These are phyloP conservation scores for Bryoerythrophyllum caledonicum DNA, from an alignment of 225 moss, liverwort and hornwort species.

Conservation along the genomic window DNA sequence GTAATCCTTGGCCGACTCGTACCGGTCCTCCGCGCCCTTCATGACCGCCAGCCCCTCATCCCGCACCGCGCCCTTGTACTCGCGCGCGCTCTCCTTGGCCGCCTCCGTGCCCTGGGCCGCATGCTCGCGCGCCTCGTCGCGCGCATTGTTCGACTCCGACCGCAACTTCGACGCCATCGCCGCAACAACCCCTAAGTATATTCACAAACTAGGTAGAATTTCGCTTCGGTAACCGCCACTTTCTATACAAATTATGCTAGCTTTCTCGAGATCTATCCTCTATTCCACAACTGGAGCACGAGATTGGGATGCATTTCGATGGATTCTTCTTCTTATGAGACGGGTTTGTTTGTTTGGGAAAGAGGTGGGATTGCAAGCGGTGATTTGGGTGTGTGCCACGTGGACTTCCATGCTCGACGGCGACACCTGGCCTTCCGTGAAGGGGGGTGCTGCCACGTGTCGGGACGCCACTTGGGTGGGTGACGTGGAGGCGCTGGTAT, in stretches of 20 bases:
- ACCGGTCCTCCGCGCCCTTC: constrained; percentile 44
- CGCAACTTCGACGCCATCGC: constrained; percentile 32
- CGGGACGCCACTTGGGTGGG: background rate
- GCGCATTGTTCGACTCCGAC: constrained; percentile 29
- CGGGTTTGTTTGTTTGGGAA: too few relatives aligned
- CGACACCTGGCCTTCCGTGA: background rate
- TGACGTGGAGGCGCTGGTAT: background rate
- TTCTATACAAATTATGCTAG: too few relatives aligned
- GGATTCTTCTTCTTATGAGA: too few relatives aligned
- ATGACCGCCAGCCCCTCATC: constrained; percentile 35
- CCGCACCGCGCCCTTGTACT: constrained; percentile 39
- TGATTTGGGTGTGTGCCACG: background rate
- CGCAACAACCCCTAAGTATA: background rate
- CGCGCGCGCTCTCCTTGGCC: constrained; percentile 33
- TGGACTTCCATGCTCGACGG: background rate
- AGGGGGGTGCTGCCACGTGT: background rate
- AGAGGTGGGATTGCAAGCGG: background rate
- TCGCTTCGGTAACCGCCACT: too few relatives aligned
- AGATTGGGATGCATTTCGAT: too few relatives aligned
- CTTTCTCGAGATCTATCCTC: background rate
- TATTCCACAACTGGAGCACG: background rate
- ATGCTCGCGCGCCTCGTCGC: constrained; percentile 36
- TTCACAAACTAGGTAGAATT: too few relatives aligned
- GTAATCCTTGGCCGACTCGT: constrained; percentile 24
- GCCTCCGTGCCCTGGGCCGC: constrained; percentile 37